Evolutionary conservation across 148 eudicot species (phyloP), one percentile per base, ranked within the genome.

Genomic region (Gaultheria prostrata): DNA sequence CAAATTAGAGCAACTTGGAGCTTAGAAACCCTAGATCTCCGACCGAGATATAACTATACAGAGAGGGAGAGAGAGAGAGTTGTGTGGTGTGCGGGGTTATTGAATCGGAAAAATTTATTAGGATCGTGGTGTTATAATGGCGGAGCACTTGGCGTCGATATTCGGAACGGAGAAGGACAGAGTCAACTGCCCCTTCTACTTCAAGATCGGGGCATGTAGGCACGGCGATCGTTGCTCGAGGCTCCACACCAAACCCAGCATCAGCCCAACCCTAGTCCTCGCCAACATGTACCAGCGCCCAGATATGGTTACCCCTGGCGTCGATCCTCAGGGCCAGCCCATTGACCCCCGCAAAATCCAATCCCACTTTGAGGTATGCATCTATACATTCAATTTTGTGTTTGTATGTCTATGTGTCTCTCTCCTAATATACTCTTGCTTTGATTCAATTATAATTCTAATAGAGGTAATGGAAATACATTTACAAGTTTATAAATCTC

Each of bases 221-320:
- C 98, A 94, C 73, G 97, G 97, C 0, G 98, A 94, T 84, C 89
- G 97, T 0, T 94, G 98, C 84, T 90, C 96, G 0, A 85, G 97
- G 80, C 95, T 94, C n/a, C 98, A 94, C 82, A 94, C 96, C 0
- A 93, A 93, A 69, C 98, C 98, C 48, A 89, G 88, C 83, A 90
- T 92, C 53, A 92, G 94, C 88, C 98, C 98, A 0, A 93, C 98
- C 3, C 76, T 94, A 1, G 75, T 94, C 14, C 89, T 94, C 20
- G 87, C 98, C n/a, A 94, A 94, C 82, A 94, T 94, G 96, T 94
- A 94, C 81, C 98, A 94, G 78, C 91, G 95, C 21, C 98, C 95
- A 13, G 98, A 94, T 74, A 90, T 90, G 92, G 86, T 94, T 80
- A 93, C 98, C 28, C 98, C 98, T 7, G 98, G 96, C 39, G 95